These are phyloP conservation scores for Chalaropsis thielavioides DNA, from an alignment of 2,329 filamentous ascomycete species.

Conservation along the genomic window DNA sequence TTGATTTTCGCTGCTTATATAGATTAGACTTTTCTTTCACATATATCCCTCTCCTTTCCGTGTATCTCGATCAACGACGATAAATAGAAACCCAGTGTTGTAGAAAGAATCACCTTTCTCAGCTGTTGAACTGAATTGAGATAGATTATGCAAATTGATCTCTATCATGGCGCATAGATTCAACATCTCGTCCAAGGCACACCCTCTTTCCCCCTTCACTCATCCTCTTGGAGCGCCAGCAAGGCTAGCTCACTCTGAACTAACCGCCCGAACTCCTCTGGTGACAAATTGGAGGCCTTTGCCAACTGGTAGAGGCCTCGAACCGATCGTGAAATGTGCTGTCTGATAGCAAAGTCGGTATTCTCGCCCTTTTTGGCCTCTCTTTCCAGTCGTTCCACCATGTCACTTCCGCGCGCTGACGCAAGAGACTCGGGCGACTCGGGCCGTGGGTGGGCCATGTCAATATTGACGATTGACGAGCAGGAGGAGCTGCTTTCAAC, in stretches of 20 bases:
- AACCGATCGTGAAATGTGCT: conserved; percentile 64
- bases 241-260: conserved; percentile 58
- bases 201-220: conserved; percentile 19
- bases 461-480: conserved; percentile 20
- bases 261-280: conserved; percentile 59
- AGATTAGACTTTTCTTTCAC: neutral
- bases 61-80: no score
- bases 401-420: conserved; percentile 39
- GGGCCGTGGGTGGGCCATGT: conserved; percentile 41
- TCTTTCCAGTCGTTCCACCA: conserved; percentile 48
- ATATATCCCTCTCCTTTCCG: neutral
- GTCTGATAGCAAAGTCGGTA: conserved; percentile 58
- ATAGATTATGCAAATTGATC: neutral
- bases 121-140: neutral
- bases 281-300: conserved; percentile 54
- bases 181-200: neutral
- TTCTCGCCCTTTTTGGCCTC: conserved; percentile 43
- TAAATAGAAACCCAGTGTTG: no score
- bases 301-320: conserved; percentile 63
- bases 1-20: neutral
- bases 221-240: conserved; percentile 53
- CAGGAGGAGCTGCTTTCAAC: neutral
- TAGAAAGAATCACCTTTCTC: no score
- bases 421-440: conserved; percentile 44
- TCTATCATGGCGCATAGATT: neutral